phyloP scores from a whole-genome alignment of 106 monocot genomes.

The Platanthera zijinensis region DNA sequence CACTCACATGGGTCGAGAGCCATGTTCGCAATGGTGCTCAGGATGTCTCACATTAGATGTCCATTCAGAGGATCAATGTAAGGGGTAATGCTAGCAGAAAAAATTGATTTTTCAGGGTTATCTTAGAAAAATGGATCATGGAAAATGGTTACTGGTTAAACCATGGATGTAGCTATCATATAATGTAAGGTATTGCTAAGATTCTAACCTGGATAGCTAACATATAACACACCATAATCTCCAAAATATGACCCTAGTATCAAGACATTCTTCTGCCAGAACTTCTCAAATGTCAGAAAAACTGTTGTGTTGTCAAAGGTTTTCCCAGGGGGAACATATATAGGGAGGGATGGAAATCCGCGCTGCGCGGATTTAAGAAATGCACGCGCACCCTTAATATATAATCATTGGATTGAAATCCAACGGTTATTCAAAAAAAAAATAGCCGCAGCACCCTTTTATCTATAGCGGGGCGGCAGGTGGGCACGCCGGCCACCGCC shows the following conservation, averaged over 20 bases:
- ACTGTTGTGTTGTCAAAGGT: slow-evolving; percentile 45
- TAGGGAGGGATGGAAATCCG: no score
- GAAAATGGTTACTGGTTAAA: not conserved
- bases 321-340: slow-evolving; percentile 66
- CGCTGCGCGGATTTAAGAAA: no score
- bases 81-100: not conserved
- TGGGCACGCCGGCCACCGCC: no score
- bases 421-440: no score
- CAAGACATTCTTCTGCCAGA: slow-evolving; percentile 72
- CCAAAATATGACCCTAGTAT: slow-evolving; percentile 55
- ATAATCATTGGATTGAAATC: no score
- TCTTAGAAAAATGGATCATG: not conserved
- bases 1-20: not conserved
- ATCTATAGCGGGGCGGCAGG: no score
- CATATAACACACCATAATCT: slow-evolving; percentile 69
- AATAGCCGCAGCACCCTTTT: no score
- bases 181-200: not conserved
- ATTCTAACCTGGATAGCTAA: slow-evolving; percentile 68
- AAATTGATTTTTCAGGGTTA: not conserved
- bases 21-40: not conserved
- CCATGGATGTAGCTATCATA: not conserved
- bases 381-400: no score
- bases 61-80: not conserved
- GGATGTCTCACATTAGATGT: not conserved
- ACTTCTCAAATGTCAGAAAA: slow-evolving; percentile 40